Percentiles rank a stretch among this genome's conserved stretches.
These are phyloP conservation scores for Penicilliopsis zonata DNA, from an alignment of 495 filamentous ascomycete genomes.

Conservation along the genomic window DNA sequence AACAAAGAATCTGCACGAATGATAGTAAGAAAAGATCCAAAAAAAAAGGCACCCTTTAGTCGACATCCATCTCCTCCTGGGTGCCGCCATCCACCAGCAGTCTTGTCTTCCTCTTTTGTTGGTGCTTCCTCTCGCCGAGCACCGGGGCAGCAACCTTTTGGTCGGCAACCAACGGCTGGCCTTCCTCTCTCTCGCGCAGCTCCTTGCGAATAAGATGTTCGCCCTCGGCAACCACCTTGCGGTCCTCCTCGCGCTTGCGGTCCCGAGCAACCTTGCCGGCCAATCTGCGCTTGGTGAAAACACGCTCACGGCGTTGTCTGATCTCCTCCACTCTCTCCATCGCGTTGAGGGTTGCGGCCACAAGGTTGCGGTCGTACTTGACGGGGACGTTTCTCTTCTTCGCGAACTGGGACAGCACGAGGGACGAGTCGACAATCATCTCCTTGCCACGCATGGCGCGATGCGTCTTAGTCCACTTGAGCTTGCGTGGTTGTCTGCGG, in stretches of 20 bases:
- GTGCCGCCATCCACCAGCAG: constrained; percentile 55
- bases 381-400: constrained; percentile 87
- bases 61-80: constrained; percentile 60
- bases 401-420: constrained; percentile 83
- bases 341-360: constrained; percentile 74
- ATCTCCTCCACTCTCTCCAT: constrained; percentile 91
- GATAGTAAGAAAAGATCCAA: constrained; percentile 1
- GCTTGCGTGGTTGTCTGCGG: constrained; percentile 78
- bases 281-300: constrained; percentile 88
- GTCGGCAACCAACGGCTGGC: constrained; percentile 26
- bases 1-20: too few relatives aligned
- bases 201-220: constrained; percentile 61
- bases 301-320: constrained; percentile 64
- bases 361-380: constrained; percentile 86
- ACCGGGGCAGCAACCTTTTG: constrained; percentile 19
- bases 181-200: constrained; percentile 32
- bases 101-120: constrained; percentile 48
- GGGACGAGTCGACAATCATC: constrained; percentile 88
- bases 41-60: constrained; percentile 30
- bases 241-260: constrained; percentile 51
- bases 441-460: constrained; percentile 74
- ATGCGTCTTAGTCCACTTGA: constrained; percentile 74
- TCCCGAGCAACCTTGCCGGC: constrained; percentile 75
- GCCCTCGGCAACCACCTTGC: constrained; percentile 82
- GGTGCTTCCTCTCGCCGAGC: constrained; percentile 40